Conservation (phyloP, 495 filamentous ascomycete genomes). For the Xylaria telfairii region DNA sequence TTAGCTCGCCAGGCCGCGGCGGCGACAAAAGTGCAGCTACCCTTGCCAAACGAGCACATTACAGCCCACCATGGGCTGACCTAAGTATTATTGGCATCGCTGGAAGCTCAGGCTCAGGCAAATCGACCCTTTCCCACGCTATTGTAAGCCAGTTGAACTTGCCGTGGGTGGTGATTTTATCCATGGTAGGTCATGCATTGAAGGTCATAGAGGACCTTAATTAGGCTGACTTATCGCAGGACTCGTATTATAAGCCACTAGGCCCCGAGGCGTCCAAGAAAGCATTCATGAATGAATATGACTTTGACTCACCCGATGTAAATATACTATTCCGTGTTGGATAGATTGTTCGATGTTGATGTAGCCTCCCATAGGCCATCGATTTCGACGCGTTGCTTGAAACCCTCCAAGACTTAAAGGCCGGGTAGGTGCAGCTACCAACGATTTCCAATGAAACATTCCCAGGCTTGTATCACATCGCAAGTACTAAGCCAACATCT, state of each 20-base stretch:
- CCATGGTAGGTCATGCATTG: slow-evolving; percentile 69
- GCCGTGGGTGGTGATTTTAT: slow-evolving; percentile 96
- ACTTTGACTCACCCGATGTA: slow-evolving; percentile 88
- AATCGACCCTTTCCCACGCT: slow-evolving; percentile 92
- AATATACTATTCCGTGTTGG: slow-evolving; percentile 18
- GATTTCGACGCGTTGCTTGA: slow-evolving; percentile 91
- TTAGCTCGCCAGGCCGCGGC: slow-evolving; percentile 31
- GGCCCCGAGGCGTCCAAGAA: slow-evolving; percentile 71
- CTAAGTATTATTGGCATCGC: slow-evolving; percentile 95
- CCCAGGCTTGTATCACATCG: not conserved
- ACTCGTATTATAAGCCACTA: slow-evolving; percentile 94
- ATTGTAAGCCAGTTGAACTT: slow-evolving; percentile 89
- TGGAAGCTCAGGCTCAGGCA: slow-evolving; percentile 94
- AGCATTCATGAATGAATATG: slow-evolving; percentile 89
- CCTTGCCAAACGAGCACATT: slow-evolving; percentile 64
- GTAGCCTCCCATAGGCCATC: slow-evolving; percentile 62
- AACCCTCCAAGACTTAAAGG: slow-evolving; percentile 81
- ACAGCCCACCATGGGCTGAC: slow-evolving; percentile 93
- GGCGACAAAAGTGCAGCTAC: slow-evolving; percentile 40
- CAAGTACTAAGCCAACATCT: slow-evolving; percentile 17
- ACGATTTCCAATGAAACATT: not conserved
- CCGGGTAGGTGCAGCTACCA: slow-evolving; percentile 70
- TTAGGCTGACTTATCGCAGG: slow-evolving; percentile 57
- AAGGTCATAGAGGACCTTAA: not conserved
- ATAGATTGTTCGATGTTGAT: slow-evolving; percentile 27